Evolutionary conservation across 371 early-diverging fungal genomes (phyloP).

Genomic region (Apophysomyces ossiformis): DNA sequence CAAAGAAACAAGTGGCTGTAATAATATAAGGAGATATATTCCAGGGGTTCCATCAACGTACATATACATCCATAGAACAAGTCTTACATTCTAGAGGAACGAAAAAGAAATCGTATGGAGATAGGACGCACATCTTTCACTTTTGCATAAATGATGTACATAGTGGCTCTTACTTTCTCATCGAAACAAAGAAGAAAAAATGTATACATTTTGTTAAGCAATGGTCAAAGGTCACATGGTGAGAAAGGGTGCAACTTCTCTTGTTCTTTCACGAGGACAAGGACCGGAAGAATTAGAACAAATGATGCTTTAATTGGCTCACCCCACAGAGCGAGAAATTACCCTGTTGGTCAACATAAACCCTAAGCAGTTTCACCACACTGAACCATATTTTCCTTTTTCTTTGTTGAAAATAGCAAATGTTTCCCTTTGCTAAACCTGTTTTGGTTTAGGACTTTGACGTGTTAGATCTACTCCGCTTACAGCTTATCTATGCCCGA

Average conservation of each 20-base stretch:
- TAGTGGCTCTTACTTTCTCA: neutral
- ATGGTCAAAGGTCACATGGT: neutral
- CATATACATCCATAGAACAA: no score
- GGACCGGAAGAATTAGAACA: no score
- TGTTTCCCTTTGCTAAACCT: neutral
- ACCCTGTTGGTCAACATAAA: conserved; percentile 3
- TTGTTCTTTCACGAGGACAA: no score
- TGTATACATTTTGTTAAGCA: neutral
- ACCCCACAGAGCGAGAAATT: conserved; percentile 6
- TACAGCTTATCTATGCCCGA: neutral
- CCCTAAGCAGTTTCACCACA: neutral
- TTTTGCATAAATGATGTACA: no score
- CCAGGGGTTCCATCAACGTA: no score
- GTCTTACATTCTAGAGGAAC: no score
- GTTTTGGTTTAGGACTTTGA: conserved; percentile 5
- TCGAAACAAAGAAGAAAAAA: neutral
- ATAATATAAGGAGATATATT: no score
- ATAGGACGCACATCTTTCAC: no score
- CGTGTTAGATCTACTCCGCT: conserved; percentile 1
- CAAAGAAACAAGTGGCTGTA: no score
- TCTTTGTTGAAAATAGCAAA: neutral
- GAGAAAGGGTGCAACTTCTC: no score
- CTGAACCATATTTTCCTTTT: neutral
- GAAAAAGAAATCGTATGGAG: no score
- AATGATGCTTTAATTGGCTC: neutral